Evolutionary conservation across 139 green algal genomes (phyloP), one percentile per base, ranked within the genome.

Genomic region (Micractinium sp.): DNA sequence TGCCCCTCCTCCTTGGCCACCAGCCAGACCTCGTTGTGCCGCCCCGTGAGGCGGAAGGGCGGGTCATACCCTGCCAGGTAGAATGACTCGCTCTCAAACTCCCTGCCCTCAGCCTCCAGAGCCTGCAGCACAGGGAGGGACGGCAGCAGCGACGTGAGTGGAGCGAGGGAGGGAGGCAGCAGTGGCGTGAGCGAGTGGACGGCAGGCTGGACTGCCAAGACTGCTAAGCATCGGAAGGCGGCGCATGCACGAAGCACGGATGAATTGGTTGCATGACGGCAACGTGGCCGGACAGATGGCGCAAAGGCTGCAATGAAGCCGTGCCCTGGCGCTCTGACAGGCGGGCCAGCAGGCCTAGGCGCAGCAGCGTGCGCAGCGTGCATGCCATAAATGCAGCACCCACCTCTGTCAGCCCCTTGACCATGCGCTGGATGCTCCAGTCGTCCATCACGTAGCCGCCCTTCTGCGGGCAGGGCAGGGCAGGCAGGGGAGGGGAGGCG

Each of bases 361-460:
- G 3, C 38, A 9, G 39, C 73, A 66, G 23, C 53, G 53, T 2
- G 2, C 33, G 16, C 19, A 2, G 15, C 33, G 2, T 25, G 33
- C 77, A 60, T 38, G 83, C 67, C 74, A 80, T 29, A 31, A 41
- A 63, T 23, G 63, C 35, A 19, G 7, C 38, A 56, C 86, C 9
- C 33, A 90, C 82, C 33, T 89, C 81, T 13, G 38, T 20, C 66
- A 94, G 82, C 2, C 39, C 47, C 38, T 87, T 86, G 18, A 86
- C 90, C 77, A 91, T 95, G 25, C 86, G 69, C 31, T 71, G 33
- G 18, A 96, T 56, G 39, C 87, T 88, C 25, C 39, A 93, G 88
- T 92, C 89, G 82, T 93, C 93, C 29, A 90, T 83, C 0, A 88
- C 56, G 18, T 90, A 95, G 23, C 94, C 94, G 33, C 91, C 91